Base-by-base conservation (phyloP, 2,329 filamentous ascomycete genomes). In the Aspergillus ochraceoroseus region DNA sequence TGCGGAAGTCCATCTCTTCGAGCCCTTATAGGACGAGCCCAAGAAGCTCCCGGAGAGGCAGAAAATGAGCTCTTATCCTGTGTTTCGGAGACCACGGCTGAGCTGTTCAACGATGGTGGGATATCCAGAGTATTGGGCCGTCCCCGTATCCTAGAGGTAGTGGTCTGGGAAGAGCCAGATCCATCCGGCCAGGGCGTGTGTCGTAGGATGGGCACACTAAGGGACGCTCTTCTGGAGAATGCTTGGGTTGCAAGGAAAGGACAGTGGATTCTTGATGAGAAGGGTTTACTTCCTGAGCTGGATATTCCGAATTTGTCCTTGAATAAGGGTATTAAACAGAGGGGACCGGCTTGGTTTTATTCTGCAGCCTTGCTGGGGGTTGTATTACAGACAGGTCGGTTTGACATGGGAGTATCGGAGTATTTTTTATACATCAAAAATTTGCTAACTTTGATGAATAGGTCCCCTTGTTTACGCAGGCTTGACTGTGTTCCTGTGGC, bases 51-150 rank as follows among this genome's bases (percentile, higher is more conserved):
- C 0, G 63, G 67, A 0, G 56, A 59, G 1, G 65, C 62, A 0
- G 71, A 74, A 18, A 52, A 54, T 0, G 70, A 74, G 15, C 48
- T 74, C 0, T 59, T 72, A 42, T 70, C 70, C 0, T 74, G 70
- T 3, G 72, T 71, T 0, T 72, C 69, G 0, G 52, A 66, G 7
- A 67, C 67, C 1, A 70, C 67, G 0, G 70, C 66, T 3, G 71
- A 74, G 41, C 48, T 73, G 0, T 73, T 66, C 46, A 72, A 71
- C 5, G 64, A 68, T 32, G 51, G 59, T 0, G 58, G 61, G 0
- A 57, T 74, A 2, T 58, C 63, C 1, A 54, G 62, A 7, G 62
- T 66, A 5, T 59, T 59, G 38, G 63, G 61, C 2, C 44, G 56
- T 13, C 61, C 63, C 1, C 58, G 52, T 17, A 57, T 66, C 2